Percentiles rank a stretch among this genome's conserved stretches.
phyloP scores from a whole-genome alignment of 371 early-diverging fungal genomes.

The Actinomucor elegans region DNA sequence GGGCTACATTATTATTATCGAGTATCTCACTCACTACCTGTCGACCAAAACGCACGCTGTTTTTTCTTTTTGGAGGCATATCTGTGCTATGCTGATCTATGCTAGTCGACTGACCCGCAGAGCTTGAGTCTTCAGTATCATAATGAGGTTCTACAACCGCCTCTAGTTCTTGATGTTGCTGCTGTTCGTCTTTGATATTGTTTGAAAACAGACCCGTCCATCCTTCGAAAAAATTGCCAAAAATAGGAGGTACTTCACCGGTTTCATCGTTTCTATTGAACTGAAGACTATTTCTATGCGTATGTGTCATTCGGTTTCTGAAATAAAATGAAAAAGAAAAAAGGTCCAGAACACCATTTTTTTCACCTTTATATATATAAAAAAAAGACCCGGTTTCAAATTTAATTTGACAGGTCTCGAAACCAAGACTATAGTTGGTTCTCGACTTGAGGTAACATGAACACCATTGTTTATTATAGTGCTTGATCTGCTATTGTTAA shows the following conservation, averaged over 20 bases:
- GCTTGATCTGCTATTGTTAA: no score
- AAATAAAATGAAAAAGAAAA: background rate
- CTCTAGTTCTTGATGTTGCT: background rate
- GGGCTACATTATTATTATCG: conserved; percentile 25
- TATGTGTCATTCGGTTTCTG: background rate
- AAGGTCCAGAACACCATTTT: background rate
- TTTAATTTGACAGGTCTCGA: conserved; percentile 2
- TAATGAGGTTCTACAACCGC: no score
- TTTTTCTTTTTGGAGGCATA: conserved; percentile 3
- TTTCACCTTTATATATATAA: background rate
- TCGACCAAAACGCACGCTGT: conserved; percentile 24
- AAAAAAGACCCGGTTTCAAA: background rate
- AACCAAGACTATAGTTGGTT: background rate
- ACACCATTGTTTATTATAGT: no score
- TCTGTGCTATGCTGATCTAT: no score
- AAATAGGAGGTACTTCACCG: conserved; percentile 10
- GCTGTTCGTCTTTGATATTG: background rate
- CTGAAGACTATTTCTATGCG: background rate
- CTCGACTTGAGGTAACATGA: no score
- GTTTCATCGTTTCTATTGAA: background rate
- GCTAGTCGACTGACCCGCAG: background rate
- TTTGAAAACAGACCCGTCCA: conserved; percentile 17
- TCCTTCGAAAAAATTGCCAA: conserved; percentile 27
- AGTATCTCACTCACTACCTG: conserved; percentile 24
- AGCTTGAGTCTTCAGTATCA: background rate